Evolutionary conservation across 208 protist species (phyloP).

Genomic region (Tritrichomonas foetus): DNA sequence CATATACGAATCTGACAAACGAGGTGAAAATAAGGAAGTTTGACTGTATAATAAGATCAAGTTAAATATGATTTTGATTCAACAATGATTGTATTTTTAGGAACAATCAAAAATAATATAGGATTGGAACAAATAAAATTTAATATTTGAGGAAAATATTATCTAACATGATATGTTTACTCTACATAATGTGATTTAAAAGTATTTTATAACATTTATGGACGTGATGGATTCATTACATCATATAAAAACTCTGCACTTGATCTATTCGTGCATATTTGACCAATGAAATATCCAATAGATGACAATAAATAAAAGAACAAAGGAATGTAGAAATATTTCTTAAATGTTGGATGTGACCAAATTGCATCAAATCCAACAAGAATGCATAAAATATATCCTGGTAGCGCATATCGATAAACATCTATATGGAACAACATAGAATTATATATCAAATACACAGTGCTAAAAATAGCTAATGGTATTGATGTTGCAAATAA

Average conservation of each 20-base stretch:
- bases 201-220: too few species aligned
- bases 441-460: not conserved
- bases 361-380: not conserved
- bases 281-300: not conserved
- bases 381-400: not conserved
- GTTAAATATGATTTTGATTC: too few species aligned
- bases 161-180: too few species aligned
- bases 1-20: too few species aligned
- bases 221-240: too few species aligned
- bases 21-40: too few species aligned
- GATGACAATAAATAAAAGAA: not conserved
- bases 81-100: too few species aligned
- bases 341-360: not conserved
- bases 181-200: too few species aligned
- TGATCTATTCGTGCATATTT: not conserved
- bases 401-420: not conserved
- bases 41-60: too few species aligned
- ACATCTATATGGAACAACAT: not conserved
- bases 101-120: too few species aligned
- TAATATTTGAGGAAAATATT: too few species aligned
- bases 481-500: conserved; percentile 1
- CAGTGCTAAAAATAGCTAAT: not conserved
- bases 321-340: not conserved
- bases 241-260: not conserved
- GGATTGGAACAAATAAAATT: too few species aligned